These are phyloP conservation scores for Malus sieversii DNA, from an alignment of 306 rosid genomes.

Conservation along the genomic window DNA sequence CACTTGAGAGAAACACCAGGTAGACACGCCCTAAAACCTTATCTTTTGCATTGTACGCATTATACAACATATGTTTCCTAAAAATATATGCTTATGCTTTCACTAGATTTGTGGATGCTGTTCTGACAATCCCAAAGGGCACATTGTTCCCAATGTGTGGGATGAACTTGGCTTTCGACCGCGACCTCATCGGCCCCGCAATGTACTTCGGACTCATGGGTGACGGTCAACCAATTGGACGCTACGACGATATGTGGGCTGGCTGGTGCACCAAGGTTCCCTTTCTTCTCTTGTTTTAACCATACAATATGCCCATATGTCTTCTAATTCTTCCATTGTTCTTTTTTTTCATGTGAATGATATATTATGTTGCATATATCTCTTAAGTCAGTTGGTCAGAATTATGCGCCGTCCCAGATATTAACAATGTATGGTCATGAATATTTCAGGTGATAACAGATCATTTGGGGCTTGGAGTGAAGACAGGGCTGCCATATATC, in stretches of 20 bases:
- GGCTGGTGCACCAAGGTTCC: conserved; percentile 79
- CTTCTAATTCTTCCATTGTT: background rate
- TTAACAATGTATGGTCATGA: background rate
- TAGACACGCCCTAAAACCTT: background rate
- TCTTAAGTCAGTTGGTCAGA: background rate
- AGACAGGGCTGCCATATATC: conserved; percentile 79
- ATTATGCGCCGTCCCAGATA: rapidly evolving
- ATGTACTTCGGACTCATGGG: conserved; percentile 98
- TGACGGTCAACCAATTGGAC: conserved; percentile 87
- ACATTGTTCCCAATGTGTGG: conserved; percentile 81
- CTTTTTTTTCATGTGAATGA: background rate
- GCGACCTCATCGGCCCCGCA: conserved; percentile 87
- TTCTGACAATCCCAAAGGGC: conserved; percentile 54
- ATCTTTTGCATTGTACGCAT: background rate
- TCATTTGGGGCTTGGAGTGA: conserved; percentile 83
- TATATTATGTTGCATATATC: too few relatives aligned
- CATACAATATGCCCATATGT: background rate
- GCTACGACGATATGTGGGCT: conserved; percentile 94
- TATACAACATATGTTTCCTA: background rate
- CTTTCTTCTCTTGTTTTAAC: background rate
- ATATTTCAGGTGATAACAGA: conserved; percentile 53
- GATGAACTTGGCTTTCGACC: conserved; percentile 84
- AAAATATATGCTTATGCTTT: background rate
- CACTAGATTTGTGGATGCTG: conserved; percentile 51
- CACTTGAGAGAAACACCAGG: conserved; percentile 81